These are phyloP conservation scores for Apiotrichum montevideense DNA, from an alignment of 1,284 basidiomycete genomes.

Conservation along the genomic window DNA sequence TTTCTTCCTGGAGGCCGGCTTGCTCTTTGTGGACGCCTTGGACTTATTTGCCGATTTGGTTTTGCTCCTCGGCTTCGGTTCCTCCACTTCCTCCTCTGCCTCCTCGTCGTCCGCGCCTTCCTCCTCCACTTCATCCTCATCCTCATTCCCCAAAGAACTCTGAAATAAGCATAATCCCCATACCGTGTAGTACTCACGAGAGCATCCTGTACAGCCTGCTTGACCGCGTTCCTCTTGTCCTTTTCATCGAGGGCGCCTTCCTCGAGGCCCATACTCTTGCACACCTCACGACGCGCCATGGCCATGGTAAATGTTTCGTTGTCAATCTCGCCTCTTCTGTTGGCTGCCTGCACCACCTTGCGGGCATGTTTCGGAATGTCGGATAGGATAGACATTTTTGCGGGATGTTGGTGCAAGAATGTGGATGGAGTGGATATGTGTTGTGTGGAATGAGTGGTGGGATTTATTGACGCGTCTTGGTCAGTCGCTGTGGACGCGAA, in stretches of 20 bases:
- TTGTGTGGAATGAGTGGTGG: too few relatives aligned
- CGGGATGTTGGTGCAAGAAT: too few relatives aligned
- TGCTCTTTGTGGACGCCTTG: not conserved
- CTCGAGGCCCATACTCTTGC: slow-evolving; percentile 23
- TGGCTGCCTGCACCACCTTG: slow-evolving; percentile 20
- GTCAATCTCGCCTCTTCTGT: slow-evolving; percentile 26
- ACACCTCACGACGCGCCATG: slow-evolving; percentile 20
- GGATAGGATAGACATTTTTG: not conserved
- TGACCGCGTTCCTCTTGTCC: slow-evolving; percentile 34
- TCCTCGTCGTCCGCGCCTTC: not conserved
- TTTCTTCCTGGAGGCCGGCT: not conserved
- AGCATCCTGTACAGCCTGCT: slow-evolving; percentile 41
- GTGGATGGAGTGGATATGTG: not conserved
- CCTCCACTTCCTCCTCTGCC: not conserved
- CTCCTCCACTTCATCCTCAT: slow-evolving; percentile 6
- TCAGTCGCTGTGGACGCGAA: too few relatives aligned
- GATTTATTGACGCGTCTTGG: too few relatives aligned
- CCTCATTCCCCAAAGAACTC: slow-evolving; percentile 3
- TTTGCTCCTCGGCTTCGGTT: not conserved
- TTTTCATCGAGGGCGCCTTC: slow-evolving; percentile 18
- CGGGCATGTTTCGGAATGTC: slow-evolving; percentile 2
- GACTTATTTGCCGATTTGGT: too few relatives aligned
- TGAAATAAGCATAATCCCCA: not conserved
- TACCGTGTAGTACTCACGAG: slow-evolving; percentile 25
- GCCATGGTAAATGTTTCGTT: slow-evolving; percentile 29